Percentiles rank a stretch among this genome's conserved stretches.
Conservation (phyloP, 495 filamentous ascomycete genomes). For the Elaphomyces granulatus region DNA sequence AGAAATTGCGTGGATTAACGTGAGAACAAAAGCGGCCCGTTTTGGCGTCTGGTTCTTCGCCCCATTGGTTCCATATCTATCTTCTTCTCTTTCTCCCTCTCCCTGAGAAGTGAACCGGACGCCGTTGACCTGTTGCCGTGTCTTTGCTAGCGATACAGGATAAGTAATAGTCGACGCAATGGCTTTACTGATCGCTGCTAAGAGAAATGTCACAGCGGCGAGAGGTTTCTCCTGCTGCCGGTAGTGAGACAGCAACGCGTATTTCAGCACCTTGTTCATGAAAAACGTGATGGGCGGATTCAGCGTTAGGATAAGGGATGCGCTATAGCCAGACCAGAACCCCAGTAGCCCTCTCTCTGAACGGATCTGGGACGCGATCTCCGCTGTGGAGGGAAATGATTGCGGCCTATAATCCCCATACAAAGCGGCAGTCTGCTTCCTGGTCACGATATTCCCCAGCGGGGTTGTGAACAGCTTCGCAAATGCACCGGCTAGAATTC, state of each 20-base stretch:
- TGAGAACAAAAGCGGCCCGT: neutral
- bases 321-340: slow-evolving; percentile 87
- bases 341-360: slow-evolving; percentile 59
- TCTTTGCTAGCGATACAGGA: slow-evolving; percentile 72
- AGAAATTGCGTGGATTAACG: slow-evolving; percentile 42
- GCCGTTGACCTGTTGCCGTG: slow-evolving; percentile 52
- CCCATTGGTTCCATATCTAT: too few species aligned
- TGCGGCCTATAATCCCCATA: slow-evolving; percentile 12
- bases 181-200: slow-evolving; percentile 73
- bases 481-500: slow-evolving; percentile 62
- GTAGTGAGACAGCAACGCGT: slow-evolving; percentile 35
- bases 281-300: slow-evolving; percentile 84
- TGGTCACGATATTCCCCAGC: slow-evolving; percentile 66
- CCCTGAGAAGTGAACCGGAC: slow-evolving; percentile 10
- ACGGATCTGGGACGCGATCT: slow-evolving; percentile 50
- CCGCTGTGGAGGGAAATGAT: slow-evolving; percentile 26
- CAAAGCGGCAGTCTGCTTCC: slow-evolving; percentile 58
- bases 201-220: slow-evolving; percentile 44
- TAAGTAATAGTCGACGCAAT: slow-evolving; percentile 70
- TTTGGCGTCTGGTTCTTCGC: neutral
- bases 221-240: slow-evolving; percentile 40
- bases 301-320: slow-evolving; percentile 61
- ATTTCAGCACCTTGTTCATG: slow-evolving; percentile 57
- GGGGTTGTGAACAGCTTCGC: slow-evolving; percentile 71
- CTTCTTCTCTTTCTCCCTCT: too few species aligned